phyloP scores from a whole-genome alignment of 225 moss, liverwort and hornwort genomes.

The Pleurozium schreberi region DNA sequence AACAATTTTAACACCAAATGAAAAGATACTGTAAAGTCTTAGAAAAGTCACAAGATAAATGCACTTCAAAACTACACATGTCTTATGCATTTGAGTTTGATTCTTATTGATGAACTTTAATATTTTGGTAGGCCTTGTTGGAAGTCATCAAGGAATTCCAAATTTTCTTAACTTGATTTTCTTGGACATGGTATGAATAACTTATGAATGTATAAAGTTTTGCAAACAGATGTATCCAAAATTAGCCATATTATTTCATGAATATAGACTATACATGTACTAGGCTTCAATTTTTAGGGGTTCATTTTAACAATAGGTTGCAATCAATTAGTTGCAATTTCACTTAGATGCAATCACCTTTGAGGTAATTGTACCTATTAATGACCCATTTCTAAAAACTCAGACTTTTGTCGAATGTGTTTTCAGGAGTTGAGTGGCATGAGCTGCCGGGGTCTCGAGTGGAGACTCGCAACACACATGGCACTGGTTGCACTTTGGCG shows the following conservation, averaged over 20 bases:
- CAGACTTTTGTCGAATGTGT: background rate
- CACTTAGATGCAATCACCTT: background rate
- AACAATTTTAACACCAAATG: background rate
- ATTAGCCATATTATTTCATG: rapidly evolving
- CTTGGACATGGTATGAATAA: background rate
- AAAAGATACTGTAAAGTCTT: background rate
- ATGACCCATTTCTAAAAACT: background rate
- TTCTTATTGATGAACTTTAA: background rate
- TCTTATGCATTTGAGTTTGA: background rate
- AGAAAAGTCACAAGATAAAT: background rate
- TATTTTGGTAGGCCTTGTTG: background rate
- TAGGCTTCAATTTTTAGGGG: background rate
- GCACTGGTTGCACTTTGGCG: slow-evolving; percentile 91
- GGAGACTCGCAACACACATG: slow-evolving; percentile 84
- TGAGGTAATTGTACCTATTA: rapidly evolving
- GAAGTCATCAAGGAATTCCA: rapidly evolving
- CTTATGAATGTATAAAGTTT: background rate
- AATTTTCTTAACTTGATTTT: no score
- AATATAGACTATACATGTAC: no score
- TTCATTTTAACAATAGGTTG: rapidly evolving
- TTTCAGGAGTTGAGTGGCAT: slow-evolving; percentile 67
- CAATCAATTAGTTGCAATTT: background rate
- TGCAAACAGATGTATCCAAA: background rate
- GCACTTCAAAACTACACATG: background rate
- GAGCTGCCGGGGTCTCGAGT: slow-evolving; percentile 68